These are phyloP conservation scores for Puya raimondii DNA, from an alignment of 176 grass and related monocot species.

Conservation along the genomic window DNA sequence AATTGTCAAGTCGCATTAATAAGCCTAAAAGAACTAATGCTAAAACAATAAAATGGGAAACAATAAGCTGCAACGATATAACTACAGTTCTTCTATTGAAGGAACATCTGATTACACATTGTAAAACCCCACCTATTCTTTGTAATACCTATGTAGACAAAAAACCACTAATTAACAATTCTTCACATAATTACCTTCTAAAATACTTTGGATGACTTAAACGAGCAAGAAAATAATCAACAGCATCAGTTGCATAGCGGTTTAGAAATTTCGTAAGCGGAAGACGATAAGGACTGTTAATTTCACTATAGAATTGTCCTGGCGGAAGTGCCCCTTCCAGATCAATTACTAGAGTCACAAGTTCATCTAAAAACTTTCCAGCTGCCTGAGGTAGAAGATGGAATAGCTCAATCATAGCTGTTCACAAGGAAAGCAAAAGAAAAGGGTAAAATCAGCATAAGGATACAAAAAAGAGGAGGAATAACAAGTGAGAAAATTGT, in stretches of 20 bases:
- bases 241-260: slow-evolving; percentile 68
- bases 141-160: neutral
- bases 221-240: slow-evolving; percentile 94
- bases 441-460: neutral
- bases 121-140: too few species aligned
- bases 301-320: slow-evolving; percentile 97
- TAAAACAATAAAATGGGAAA: too few species aligned
- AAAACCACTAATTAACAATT: neutral
- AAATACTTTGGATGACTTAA: slow-evolving; percentile 87
- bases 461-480: neutral
- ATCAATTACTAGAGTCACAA: slow-evolving; percentile 92
- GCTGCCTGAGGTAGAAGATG: slow-evolving; percentile 87
- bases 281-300: slow-evolving; percentile 92
- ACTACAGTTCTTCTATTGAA: neutral
- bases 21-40: too few species aligned
- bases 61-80: too few species aligned
- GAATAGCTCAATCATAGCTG: slow-evolving; percentile 99
- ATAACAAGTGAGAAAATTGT: neutral
- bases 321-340: slow-evolving; percentile 82
- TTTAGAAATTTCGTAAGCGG: slow-evolving; percentile 96
- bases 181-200: slow-evolving; percentile 44
- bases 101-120: neutral
- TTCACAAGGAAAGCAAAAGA: slow-evolving; percentile 22
- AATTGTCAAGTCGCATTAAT: too few species aligned
- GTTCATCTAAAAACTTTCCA: slow-evolving; percentile 92